Base-by-base conservation (phyloP, 176 grass and related monocot species). In the Pontederia paniculata region DNA sequence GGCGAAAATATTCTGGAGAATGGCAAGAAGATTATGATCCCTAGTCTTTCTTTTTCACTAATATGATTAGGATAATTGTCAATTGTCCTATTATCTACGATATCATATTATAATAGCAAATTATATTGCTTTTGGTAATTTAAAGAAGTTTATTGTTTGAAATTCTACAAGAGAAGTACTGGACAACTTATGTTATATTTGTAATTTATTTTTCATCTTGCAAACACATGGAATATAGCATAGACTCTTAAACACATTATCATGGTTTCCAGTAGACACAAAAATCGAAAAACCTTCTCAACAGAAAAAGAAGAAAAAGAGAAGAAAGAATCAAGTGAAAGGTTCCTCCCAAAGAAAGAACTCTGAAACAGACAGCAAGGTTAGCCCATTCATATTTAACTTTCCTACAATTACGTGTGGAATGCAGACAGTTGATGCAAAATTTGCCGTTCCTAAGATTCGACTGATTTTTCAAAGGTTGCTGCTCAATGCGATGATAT, bases 221-320 rank as follows among this genome's bases (percentile, higher is more conserved):
- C n/a, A n/a, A n/a, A n/a, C n/a, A n/a, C n/a, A n/a, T n/a, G n/a
- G 42, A 62, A 6, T 12, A 17, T 45, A 7, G 11, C 15, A 21
- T 62, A 43, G 44, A n/a, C 20, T 60, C 44, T 56, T 25, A 28
- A 16, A 41, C 44, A 3, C 18, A 16, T 8, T 60, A 15, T 45
- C 41, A 13, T 60, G 58, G 31, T 5, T 45, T 45, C 8, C 17
- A 45, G 42, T 18, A 45, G 37, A 45, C 21, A 10, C 12, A 11
- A 44, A 60, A 60, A 44, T 31, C 45, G 42, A 3, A 62, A 45
- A 42, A 17, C 10, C 58, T 20, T 62, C 42, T 21, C 43, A 45
- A 62, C 45, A n/a, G 11, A 62, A 60, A 45, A 44, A 45, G 58
- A 45, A 62, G 58, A 62, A 19, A 11, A 62, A 23, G 21, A 44